Evolutionary conservation across 495 filamentous ascomycete genomes (phyloP).

Genomic region (Hypoxylon intermedium): DNA sequence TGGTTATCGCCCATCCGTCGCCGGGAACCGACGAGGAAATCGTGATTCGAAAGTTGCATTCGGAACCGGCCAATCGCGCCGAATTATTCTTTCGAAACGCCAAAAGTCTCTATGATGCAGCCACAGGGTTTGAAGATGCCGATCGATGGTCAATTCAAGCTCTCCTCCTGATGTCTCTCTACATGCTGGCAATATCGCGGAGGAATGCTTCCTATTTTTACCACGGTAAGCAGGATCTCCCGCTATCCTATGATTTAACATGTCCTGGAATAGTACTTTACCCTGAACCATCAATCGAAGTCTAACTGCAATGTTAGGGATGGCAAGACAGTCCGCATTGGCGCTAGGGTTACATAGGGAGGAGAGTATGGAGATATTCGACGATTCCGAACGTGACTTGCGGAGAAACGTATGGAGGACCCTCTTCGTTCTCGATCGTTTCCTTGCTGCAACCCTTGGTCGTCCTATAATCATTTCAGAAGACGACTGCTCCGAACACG

Average conservation of each 20-base stretch:
- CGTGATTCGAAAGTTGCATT: constrained; percentile 59
- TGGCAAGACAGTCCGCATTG: constrained; percentile 68
- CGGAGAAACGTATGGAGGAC: constrained; percentile 66
- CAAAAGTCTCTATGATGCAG: constrained; percentile 60
- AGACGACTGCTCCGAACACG: constrained; percentile 64
- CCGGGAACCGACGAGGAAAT: constrained; percentile 54
- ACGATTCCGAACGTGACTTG: constrained; percentile 48
- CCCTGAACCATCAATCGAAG: background rate
- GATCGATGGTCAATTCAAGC: constrained; percentile 70
- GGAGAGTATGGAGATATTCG: constrained; percentile 64
- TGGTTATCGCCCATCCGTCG: constrained; percentile 62
- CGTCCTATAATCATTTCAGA: constrained; percentile 67
- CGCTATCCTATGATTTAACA: background rate
- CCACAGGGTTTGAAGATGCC: constrained; percentile 66
- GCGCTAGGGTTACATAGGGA: constrained; percentile 67
- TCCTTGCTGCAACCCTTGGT: constrained; percentile 64
- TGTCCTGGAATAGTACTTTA: background rate
- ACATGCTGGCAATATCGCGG: constrained; percentile 63
- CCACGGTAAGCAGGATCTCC: constrained; percentile 50
- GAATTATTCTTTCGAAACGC: constrained; percentile 68
- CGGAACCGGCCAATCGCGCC: constrained; percentile 55
- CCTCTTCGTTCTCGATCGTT: constrained; percentile 67
- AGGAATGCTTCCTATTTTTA: constrained; percentile 67
- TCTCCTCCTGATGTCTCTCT: constrained; percentile 65
- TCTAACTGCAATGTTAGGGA: constrained; percentile 51